Evolutionary conservation across 116 monocot genomes (phyloP).

Genomic region (Zostera marina): DNA sequence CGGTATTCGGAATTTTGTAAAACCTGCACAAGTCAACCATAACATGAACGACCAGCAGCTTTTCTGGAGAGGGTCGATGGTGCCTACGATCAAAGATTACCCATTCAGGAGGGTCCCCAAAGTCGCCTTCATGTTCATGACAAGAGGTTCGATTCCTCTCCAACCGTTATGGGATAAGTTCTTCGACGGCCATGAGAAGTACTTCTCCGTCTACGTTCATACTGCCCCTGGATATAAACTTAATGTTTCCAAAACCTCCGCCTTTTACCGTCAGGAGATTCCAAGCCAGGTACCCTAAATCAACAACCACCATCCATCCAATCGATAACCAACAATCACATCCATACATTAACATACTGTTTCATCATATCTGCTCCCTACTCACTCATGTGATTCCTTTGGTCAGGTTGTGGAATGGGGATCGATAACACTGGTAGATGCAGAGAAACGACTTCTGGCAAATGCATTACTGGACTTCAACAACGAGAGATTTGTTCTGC

Average conservation of each 20-base stretch:
- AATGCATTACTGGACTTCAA: constrained; percentile 43
- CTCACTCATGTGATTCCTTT: neutral
- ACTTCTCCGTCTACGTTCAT: constrained; percentile 73
- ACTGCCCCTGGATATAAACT: constrained; percentile 45
- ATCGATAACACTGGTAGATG: constrained; percentile 29
- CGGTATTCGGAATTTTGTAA: constrained; percentile 22
- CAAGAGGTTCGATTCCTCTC: constrained; percentile 49
- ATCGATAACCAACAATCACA: no score
- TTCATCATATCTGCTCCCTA: neutral
- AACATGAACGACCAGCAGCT: constrained; percentile 63
- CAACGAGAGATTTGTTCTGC: constrained; percentile 39
- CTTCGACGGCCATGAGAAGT: constrained; percentile 42
- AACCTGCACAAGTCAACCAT: constrained; percentile 26
- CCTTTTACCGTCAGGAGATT: constrained; percentile 58
- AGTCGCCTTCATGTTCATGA: constrained; percentile 78
- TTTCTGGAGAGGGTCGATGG: constrained; percentile 77
- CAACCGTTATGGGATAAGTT: constrained; percentile 69
- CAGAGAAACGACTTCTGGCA: constrained; percentile 45
- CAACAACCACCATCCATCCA: no score
- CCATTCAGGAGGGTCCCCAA: constrained; percentile 49
- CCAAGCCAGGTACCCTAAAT: constrained; percentile 66
- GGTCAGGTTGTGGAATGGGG: constrained; percentile 38
- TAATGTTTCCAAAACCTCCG: constrained; percentile 31
- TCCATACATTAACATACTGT: neutral
- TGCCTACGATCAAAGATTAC: constrained; percentile 28